These are phyloP conservation scores for Leucaena leucocephala DNA, from an alignment of 306 rosid genomes.

Conservation along the genomic window DNA sequence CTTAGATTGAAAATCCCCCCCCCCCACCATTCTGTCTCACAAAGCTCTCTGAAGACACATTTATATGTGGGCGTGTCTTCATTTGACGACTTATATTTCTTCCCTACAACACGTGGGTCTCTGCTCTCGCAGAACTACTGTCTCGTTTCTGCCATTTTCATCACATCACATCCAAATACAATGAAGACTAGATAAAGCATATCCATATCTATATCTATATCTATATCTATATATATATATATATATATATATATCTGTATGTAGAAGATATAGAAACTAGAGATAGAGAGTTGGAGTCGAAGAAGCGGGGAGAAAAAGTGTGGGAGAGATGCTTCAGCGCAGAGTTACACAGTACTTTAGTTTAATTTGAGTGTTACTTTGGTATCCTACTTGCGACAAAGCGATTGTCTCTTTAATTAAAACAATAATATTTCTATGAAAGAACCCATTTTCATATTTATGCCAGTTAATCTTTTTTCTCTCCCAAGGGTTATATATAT, in stretches of 20 bases:
- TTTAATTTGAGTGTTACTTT: conserved; percentile 18
- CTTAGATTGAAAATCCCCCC: neutral
- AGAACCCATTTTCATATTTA: neutral
- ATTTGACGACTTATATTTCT: neutral
- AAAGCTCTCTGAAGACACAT: neutral
- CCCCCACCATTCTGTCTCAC: neutral
- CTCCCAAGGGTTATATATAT: neutral
- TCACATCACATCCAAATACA: conserved; percentile 29
- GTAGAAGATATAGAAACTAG: neutral
- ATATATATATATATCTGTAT: too few relatives aligned
- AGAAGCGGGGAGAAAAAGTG: conserved; percentile 6
- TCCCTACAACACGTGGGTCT: conserved; percentile 35
- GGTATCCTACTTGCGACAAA: conserved; percentile 33
- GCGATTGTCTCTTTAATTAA: conserved; percentile 23
- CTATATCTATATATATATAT: neutral
- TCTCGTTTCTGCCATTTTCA: conserved; percentile 26
- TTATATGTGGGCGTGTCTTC: neutral
- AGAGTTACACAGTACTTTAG: conserved; percentile 24
- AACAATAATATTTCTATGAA: neutral
- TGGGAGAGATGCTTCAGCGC: conserved; percentile 25
- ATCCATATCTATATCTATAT: neutral
- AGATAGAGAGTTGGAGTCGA: conserved; percentile 31
- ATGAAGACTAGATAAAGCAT: neutral
- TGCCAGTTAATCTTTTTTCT: neutral
- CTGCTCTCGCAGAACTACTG: conserved; percentile 34